Percentiles rank a stretch among this genome's conserved stretches.
Evolutionary conservation across 2,329 filamentous ascomycete genomes (phyloP).

Genomic region (Trichoderma atrobrunneum): DNA sequence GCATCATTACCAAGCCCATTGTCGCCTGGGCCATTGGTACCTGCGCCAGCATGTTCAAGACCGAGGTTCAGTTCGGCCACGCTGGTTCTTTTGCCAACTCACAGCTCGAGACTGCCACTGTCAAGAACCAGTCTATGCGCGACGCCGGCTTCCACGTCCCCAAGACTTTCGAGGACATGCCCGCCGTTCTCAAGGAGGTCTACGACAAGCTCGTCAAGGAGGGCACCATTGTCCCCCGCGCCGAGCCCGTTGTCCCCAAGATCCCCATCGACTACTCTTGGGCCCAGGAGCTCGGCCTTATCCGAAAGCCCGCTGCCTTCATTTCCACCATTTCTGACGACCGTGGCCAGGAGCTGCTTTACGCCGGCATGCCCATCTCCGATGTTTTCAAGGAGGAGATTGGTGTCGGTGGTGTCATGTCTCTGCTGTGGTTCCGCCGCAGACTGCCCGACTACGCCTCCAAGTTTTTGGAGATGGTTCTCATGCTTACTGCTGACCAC

Average conservation of each 20-base stretch:
- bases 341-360: slow-evolving; percentile 98
- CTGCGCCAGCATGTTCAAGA: slow-evolving; percentile 99
- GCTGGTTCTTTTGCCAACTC: slow-evolving; percentile 99
- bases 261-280: slow-evolving; percentile 99
- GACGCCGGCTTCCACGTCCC: slow-evolving; percentile 94
- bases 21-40: slow-evolving; percentile 99
- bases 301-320: slow-evolving; percentile 99
- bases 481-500: slow-evolving; percentile 99
- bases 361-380: slow-evolving; percentile 99
- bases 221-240: slow-evolving; percentile 78
- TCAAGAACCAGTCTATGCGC: slow-evolving; percentile 96
- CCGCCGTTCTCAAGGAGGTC: slow-evolving; percentile 69
- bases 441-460: slow-evolving; percentile 92
- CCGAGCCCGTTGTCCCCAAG: slow-evolving; percentile 94
- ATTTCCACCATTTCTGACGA: slow-evolving; percentile 99
- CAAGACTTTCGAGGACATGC: slow-evolving; percentile 95
- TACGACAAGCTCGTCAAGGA: slow-evolving; percentile 86
- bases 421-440: slow-evolving; percentile 98
- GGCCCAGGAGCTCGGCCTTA: slow-evolving; percentile 98
- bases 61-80: slow-evolving; percentile 98
- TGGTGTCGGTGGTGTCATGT: slow-evolving; percentile 99
- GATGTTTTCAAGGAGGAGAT: slow-evolving; percentile 99
- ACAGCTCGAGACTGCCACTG: slow-evolving; percentile 91
- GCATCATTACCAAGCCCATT: slow-evolving; percentile 95
- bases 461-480: slow-evolving; percentile 99